Conservation (phyloP, 805 yeast species). For the Wickerhamiella shivajii region DNA sequence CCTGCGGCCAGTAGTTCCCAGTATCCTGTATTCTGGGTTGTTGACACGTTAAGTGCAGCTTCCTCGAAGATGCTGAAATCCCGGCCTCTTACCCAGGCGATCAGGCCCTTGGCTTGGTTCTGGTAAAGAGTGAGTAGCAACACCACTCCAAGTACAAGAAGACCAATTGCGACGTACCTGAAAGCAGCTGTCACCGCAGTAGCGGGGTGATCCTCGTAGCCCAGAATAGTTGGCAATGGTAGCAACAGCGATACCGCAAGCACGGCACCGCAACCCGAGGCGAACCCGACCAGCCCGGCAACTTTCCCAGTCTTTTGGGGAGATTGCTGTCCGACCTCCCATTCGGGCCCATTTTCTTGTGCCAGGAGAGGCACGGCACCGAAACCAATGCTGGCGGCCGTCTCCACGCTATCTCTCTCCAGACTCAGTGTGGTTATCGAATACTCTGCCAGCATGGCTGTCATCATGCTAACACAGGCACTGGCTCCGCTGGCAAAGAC, state of each 20-base stretch:
- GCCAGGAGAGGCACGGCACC: constrained; percentile 7
- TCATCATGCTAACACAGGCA: constrained; percentile 40
- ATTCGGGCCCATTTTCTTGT: constrained; percentile 2
- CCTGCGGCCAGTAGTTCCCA: constrained; percentile 34
- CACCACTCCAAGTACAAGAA: constrained; percentile 21
- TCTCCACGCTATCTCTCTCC: constrained; percentile 4
- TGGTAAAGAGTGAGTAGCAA: constrained; percentile 35
- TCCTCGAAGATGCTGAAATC: constrained; percentile 19
- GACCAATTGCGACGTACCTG: constrained; percentile 22
- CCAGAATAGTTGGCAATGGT: constrained; percentile 41
- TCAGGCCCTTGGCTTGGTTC: constrained; percentile 24
- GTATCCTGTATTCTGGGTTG: constrained; percentile 22
- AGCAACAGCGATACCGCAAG: constrained; percentile 41
- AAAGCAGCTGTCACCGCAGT: constrained; percentile 35
- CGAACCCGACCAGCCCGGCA: constrained; percentile 46
- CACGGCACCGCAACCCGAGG: constrained; percentile 54
- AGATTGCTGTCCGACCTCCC: neutral
- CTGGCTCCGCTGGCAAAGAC: constrained; percentile 49
- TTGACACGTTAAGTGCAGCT: constrained; percentile 19
- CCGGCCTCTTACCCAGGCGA: constrained; percentile 21
- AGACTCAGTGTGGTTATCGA: constrained; percentile 3
- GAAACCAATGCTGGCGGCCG: constrained; percentile 7
- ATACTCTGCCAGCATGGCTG: constrained; percentile 43
- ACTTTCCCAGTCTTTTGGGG: constrained; percentile 30
- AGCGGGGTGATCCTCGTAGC: constrained; percentile 28